These are phyloP conservation scores for Hyaloscypha finlandica DNA, from an alignment of 495 filamentous ascomycete species.

Conservation along the genomic window DNA sequence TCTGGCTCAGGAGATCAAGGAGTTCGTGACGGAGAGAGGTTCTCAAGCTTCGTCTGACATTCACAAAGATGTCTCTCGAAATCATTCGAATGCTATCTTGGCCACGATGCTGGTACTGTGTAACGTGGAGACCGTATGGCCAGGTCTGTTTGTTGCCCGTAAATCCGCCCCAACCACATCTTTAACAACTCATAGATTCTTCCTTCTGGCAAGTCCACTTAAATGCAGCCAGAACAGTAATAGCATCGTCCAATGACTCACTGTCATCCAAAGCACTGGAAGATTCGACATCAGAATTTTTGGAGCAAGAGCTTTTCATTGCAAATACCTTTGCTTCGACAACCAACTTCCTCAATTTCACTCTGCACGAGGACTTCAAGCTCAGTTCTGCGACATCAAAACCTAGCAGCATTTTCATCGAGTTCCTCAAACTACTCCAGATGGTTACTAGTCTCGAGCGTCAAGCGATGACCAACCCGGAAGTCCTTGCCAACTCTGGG, in stretches of 20 bases:
- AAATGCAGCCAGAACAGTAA: not conserved
- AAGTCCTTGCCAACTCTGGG: not conserved
- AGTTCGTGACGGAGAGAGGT: no score
- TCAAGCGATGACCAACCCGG: not conserved
- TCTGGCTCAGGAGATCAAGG: no score
- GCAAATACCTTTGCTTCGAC: conserved; percentile 1
- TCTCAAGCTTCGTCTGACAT: no score
- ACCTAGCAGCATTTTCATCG: conserved; percentile 4
- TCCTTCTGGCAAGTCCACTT: not conserved
- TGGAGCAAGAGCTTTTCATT: conserved; percentile 4
- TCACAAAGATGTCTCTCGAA: no score
- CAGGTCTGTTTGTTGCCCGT: no score
- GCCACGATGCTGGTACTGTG: no score
- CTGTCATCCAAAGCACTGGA: not conserved
- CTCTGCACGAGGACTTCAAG: not conserved
- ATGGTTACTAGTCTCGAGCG: conserved; percentile 2
- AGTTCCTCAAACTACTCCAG: not conserved
- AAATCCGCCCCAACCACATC: no score
- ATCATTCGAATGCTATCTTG: no score
- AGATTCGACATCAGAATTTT: not conserved
- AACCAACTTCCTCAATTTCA: conserved; percentile 6
- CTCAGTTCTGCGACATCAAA: not conserved
- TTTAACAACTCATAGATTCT: no score
- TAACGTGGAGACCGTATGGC: no score
- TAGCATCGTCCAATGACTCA: not conserved